Evolutionary conservation across 768 basidiomycete genomes (phyloP).

Genomic region (Leccinum broughii): DNA sequence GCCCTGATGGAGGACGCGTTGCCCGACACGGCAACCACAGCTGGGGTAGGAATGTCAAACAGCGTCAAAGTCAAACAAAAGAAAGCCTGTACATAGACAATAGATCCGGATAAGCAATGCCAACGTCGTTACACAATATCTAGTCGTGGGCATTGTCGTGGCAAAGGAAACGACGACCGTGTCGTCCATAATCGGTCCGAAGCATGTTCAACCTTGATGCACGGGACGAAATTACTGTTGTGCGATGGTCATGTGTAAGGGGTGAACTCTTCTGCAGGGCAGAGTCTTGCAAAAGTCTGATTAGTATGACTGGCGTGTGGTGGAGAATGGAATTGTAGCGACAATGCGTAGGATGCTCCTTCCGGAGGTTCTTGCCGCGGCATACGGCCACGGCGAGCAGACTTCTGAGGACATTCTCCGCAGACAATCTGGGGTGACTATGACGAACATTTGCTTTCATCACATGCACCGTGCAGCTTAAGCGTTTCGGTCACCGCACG

Average conservation of each 20-base stretch:
- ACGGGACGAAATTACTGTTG: slow-evolving; percentile 41
- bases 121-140: slow-evolving; percentile 74
- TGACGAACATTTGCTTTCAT: slow-evolving; percentile 62
- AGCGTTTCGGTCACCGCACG: slow-evolving; percentile 64
- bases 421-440: slow-evolving; percentile 58
- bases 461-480: slow-evolving; percentile 53
- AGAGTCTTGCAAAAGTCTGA: slow-evolving; percentile 59
- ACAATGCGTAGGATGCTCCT: slow-evolving; percentile 45
- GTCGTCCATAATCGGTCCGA: slow-evolving; percentile 52
- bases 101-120: slow-evolving; percentile 66
- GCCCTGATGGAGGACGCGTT: slow-evolving; percentile 69
- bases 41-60: slow-evolving; percentile 37
- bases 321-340: slow-evolving; percentile 70
- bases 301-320: slow-evolving; percentile 52
- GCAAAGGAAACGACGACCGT: slow-evolving; percentile 72
- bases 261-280: slow-evolving; percentile 50
- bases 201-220: slow-evolving; percentile 44
- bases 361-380: slow-evolving; percentile 38
- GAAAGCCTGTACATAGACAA: slow-evolving; percentile 61
- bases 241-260: slow-evolving; percentile 39
- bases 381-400: slow-evolving; percentile 62
- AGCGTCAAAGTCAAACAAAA: slow-evolving; percentile 3
- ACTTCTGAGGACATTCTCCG: slow-evolving; percentile 60
- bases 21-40: slow-evolving; percentile 74
- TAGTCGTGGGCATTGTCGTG: slow-evolving; percentile 70